Base-by-base conservation (phyloP, 2,329 filamentous ascomycete species). In the Leptoxyphium fumago region DNA sequence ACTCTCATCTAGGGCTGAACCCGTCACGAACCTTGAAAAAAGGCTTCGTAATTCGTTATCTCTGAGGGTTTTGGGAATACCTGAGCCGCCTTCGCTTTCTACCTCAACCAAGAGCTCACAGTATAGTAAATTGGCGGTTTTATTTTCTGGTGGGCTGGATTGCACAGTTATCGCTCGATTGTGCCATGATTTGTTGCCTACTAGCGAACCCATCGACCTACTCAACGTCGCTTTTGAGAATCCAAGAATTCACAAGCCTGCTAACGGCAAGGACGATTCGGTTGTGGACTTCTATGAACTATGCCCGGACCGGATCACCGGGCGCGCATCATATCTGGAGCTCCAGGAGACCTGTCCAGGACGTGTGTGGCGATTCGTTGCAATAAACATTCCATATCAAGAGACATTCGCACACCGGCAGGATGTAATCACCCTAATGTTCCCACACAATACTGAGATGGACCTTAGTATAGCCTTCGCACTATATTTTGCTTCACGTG, bases 191-290 rank as follows among this genome's bases (percentile, higher is more conserved):
- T 63, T 93, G 2, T 60, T 96, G 2, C 82, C 84, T 0, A 11
- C 58, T 0, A 63, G 71, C 3, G 80, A 93, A 55, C 68, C 74
- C 1, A 79, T 98, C 48, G 91, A 96, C 57, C 70, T 98, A 8
- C 73, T 98, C 50, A 98, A 98, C 52, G 89, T 98, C 39, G 91
- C 89, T 0, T 98, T 98, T 56, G 85, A 98, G 61, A 98, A 98
- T 51, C 89, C 88, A 80, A 50, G 78, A 73, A 46, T 78, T 51
- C 53, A 77, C 54, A 56, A 61, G 52, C 48, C 59, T 21, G 49
- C 53, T 10, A 45, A 40, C 36, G 54, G 59, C 1, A 48, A 48
- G 15, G 44, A 45, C n/a, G 57, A 55, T 6, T 26, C 41, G 13
- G 46, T 44, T 13, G 47, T 51, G 39, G 60, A 78, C 0, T 36